phyloP scores from a whole-genome alignment of 2,329 filamentous ascomycete genomes.

The Aspergillus sp. region DNA sequence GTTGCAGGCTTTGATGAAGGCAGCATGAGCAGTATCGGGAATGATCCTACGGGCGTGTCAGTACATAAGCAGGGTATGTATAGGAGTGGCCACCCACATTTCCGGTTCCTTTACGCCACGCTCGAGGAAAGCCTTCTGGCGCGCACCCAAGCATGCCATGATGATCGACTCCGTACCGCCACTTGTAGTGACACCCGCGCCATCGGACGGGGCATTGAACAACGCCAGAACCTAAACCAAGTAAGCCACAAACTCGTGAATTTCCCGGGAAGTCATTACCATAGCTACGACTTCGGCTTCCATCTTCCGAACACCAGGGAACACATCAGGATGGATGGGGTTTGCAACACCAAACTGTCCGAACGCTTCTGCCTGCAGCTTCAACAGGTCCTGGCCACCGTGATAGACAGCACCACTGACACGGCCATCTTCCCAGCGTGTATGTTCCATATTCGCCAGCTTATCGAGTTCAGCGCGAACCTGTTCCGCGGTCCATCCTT shows the following conservation, averaged over 20 bases:
- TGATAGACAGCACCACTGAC: conserved; percentile 97
- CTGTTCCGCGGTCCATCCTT: conserved; percentile 78
- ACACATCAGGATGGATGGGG: conserved; percentile 96
- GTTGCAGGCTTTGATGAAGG: conserved; percentile 89
- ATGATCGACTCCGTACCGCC: conserved; percentile 96
- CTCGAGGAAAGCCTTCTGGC: conserved; percentile 85
- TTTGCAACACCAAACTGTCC: conserved; percentile 93
- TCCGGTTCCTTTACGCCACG: conserved; percentile 88
- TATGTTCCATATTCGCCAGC: conserved; percentile 85
- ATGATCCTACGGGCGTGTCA: conserved; percentile 67
- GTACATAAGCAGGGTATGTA: conserved; percentile 2
- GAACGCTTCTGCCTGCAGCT: conserved; percentile 89
- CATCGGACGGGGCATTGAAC: conserved; percentile 85
- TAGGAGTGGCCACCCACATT: conserved; percentile 64
- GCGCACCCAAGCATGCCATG: conserved; percentile 88
- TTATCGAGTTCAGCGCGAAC: conserved; percentile 77
- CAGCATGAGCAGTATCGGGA: conserved; percentile 90
- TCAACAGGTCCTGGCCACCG: conserved; percentile 77
- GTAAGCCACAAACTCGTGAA: conserved; percentile 6
- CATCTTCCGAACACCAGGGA: conserved; percentile 98
- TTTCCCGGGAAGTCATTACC: conserved; percentile 55
- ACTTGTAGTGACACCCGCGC: conserved; percentile 84
- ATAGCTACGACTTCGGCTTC: conserved; percentile 97
- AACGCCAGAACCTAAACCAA: conserved; percentile 63
- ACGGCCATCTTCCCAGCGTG: conserved; percentile 91